A percentile compares a stretch with the other conserved stretches of the same genome.
Evolutionary conservation across 2,329 filamentous ascomycete species (phyloP).

Genomic region (Clonostachys chloroleuca): DNA sequence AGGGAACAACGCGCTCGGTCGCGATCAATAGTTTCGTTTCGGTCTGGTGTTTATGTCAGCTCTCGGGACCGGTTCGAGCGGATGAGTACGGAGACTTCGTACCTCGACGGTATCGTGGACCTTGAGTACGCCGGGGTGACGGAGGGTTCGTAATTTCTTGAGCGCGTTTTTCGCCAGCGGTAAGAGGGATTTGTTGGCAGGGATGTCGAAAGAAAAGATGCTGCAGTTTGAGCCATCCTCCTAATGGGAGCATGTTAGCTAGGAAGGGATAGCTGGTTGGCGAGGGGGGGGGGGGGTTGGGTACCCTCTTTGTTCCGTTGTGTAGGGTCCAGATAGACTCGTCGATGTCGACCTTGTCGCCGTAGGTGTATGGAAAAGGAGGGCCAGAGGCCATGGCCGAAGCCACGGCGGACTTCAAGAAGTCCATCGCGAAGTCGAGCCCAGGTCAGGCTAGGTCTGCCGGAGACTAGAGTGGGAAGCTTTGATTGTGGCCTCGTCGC

Average conservation of each 20-base stretch:
- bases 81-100: slow-evolving; percentile 3
- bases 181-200: slow-evolving; percentile 72
- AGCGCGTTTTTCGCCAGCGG: slow-evolving; percentile 90
- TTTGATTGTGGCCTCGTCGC: too few relatives aligned
- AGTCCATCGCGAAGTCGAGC: slow-evolving; percentile 65
- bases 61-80: neutral
- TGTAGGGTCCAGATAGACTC: slow-evolving; percentile 95
- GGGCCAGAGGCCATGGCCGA: slow-evolving; percentile 95
- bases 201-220: slow-evolving; percentile 93
- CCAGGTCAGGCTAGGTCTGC: too few relatives aligned
- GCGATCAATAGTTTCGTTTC: slow-evolving; percentile 95
- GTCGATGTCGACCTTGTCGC: slow-evolving; percentile 87
- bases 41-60: slow-evolving; percentile 50
- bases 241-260: slow-evolving; percentile 34
- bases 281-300: neutral
- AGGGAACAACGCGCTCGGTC: slow-evolving; percentile 81
- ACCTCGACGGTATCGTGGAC: slow-evolving; percentile 94
- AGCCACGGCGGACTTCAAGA: slow-evolving; percentile 94
- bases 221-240: slow-evolving; percentile 93
- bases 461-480: too few relatives aligned
- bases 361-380: slow-evolving; percentile 87
- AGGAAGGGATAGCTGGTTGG: neutral
- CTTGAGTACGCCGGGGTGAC: slow-evolving; percentile 92
- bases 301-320: slow-evolving; percentile 87
- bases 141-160: slow-evolving; percentile 86